Evolutionary conservation across 2,329 filamentous ascomycete genomes (phyloP).

Genomic region (Colletotrichum coccodes): DNA sequence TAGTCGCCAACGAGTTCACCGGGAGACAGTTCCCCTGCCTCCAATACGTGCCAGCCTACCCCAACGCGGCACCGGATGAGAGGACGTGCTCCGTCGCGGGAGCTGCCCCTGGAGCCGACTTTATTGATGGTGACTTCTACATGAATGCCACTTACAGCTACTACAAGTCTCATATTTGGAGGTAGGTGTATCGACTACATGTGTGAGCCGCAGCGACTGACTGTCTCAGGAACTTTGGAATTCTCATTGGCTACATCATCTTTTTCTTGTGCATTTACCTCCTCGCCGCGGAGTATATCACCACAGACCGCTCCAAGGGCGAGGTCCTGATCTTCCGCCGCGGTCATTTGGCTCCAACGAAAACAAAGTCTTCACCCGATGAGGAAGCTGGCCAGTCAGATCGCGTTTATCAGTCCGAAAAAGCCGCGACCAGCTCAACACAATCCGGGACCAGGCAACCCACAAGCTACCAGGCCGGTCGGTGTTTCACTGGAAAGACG

Average conservation of each 20-base stretch:
- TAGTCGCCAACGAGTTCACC: conserved; percentile 72
- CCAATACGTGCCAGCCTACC: conserved; percentile 36
- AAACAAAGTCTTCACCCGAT: not conserved
- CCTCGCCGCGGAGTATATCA: conserved; percentile 54
- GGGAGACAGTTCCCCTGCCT: conserved; percentile 54
- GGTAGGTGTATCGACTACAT: conserved; percentile 25
- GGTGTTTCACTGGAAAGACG: conserved; percentile 74
- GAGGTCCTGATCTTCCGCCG: conserved; percentile 69
- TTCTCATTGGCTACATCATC: conserved; percentile 61
- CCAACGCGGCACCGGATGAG: conserved; percentile 33
- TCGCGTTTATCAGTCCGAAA: not conserved
- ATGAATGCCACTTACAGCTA: conserved; percentile 56
- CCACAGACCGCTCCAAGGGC: conserved; percentile 65
- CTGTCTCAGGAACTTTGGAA: conserved; percentile 66
- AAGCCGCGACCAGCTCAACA: conserved; percentile 29
- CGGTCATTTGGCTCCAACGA: conserved; percentile 37
- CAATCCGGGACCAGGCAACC: too few relatives aligned
- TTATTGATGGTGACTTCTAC: conserved; percentile 56
- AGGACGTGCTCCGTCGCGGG: conserved; percentile 57
- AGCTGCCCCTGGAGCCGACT: conserved; percentile 50
- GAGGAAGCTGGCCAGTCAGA: not conserved
- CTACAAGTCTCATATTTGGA: conserved; percentile 55
- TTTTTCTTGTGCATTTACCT: conserved; percentile 61
- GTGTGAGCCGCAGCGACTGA: conserved; percentile 37
- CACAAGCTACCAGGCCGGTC: conserved; percentile 56